Percentiles rank a stretch among this genome's conserved stretches.
phyloP scores from a whole-genome alignment of 352 stramenopile species.

The Phytophthora aleatoria region DNA sequence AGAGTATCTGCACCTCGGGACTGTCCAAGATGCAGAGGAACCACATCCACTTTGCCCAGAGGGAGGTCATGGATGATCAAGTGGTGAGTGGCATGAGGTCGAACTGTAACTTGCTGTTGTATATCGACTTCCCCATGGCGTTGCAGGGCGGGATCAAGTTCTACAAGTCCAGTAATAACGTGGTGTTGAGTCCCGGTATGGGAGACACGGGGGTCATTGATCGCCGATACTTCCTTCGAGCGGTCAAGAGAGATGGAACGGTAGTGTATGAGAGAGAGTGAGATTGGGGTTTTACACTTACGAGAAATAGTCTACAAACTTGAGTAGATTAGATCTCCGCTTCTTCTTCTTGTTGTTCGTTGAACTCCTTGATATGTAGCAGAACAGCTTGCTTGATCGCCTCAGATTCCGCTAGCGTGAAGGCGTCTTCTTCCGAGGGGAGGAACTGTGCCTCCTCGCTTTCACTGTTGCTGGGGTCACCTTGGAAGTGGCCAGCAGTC shows the following conservation, averaged over 20 bases:
- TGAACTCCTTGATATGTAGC: conserved; percentile 36
- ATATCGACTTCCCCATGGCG: conserved; percentile 62
- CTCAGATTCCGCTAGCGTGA: conserved; percentile 20
- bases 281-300: neutral
- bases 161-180: conserved; percentile 86
- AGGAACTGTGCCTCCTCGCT: conserved; percentile 29
- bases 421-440: conserved; percentile 18
- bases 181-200: conserved; percentile 70
- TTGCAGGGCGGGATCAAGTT: conserved; percentile 79
- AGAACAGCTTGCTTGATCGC: conserved; percentile 34
- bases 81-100: conserved; percentile 82
- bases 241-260: conserved; percentile 50
- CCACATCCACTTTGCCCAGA: conserved; percentile 85
- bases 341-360: conserved; percentile 20
- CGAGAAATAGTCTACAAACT: neutral
- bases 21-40: conserved; percentile 85
- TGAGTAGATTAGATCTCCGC: conserved; percentile 16
- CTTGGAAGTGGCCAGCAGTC: conserved; percentile 38
- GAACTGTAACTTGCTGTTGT: conserved; percentile 78
- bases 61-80: conserved; percentile 48
- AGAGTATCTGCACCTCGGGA: conserved; percentile 58
- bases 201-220: conserved; percentile 56
- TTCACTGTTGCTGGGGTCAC: conserved; percentile 25
- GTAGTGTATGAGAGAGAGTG: conserved; percentile 54
- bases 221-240: conserved; percentile 65